These are phyloP conservation scores for Penicillium sp. DNA, from an alignment of 2,329 filamentous ascomycete genomes.

Conservation along the genomic window DNA sequence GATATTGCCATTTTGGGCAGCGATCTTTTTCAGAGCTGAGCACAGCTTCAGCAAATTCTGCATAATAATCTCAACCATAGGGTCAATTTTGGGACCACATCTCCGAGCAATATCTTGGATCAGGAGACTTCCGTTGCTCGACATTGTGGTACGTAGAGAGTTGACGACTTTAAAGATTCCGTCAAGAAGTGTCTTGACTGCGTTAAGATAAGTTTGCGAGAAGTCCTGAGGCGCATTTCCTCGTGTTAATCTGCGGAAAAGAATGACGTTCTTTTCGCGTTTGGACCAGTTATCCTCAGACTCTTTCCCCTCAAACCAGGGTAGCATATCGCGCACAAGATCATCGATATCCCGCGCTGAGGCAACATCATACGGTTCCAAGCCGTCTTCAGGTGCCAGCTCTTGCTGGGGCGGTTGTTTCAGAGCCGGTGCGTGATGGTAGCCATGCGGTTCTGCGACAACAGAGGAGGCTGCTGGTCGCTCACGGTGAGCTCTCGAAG, in stretches of 20 bases:
- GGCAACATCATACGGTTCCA: slow-evolving; percentile 80
- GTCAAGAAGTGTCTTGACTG: slow-evolving; percentile 72
- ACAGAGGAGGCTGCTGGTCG: slow-evolving; percentile 14
- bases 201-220: slow-evolving; percentile 63
- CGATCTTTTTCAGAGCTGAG: slow-evolving; percentile 87
- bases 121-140: slow-evolving; percentile 76
- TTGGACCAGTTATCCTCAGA: slow-evolving; percentile 87
- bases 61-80: slow-evolving; percentile 84
- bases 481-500: slow-evolving; percentile 22
- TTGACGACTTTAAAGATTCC: slow-evolving; percentile 81
- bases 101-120: slow-evolving; percentile 78
- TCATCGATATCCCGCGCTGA: slow-evolving; percentile 86
- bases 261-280: slow-evolving; percentile 74
- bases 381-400: slow-evolving; percentile 59
- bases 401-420: slow-evolving; percentile 7
- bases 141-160: slow-evolving; percentile 84
- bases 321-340: slow-evolving; percentile 74
- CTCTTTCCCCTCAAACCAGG: slow-evolving; percentile 80
- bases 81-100: slow-evolving; percentile 74
- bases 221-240: slow-evolving; percentile 82
- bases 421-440: slow-evolving; percentile 22
- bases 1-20: slow-evolving; percentile 73
- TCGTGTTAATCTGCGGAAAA: slow-evolving; percentile 71
- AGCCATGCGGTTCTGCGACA: slow-evolving; percentile 34
- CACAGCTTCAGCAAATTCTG: slow-evolving; percentile 87